phyloP scores from a whole-genome alignment of 352 stramenopile species.

The Nothophytophthora sp. region DNA sequence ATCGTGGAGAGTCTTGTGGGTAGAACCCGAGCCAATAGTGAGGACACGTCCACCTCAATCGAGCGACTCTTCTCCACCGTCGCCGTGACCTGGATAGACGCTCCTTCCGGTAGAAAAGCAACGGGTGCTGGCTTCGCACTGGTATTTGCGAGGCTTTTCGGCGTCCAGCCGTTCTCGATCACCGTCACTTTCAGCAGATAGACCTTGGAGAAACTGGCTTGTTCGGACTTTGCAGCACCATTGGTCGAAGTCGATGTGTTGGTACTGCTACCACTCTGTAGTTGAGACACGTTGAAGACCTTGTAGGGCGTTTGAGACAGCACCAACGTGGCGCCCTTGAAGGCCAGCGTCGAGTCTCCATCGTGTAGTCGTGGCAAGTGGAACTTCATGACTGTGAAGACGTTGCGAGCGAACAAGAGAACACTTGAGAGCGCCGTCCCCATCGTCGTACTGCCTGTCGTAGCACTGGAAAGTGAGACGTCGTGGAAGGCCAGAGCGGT shows the following conservation, averaged over 20 bases:
- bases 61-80: constrained; percentile 48
- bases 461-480: constrained; percentile 32
- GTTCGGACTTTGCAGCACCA: neutral
- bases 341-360: constrained; percentile 41
- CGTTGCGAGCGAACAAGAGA: constrained; percentile 45
- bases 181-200: constrained; percentile 50
- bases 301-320: constrained; percentile 73
- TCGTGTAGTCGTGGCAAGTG: constrained; percentile 54
- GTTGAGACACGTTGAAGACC: constrained; percentile 51
- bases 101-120: constrained; percentile 16
- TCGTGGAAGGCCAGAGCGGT: constrained; percentile 59
- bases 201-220: constrained; percentile 38
- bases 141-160: constrained; percentile 17
- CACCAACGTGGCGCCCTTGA: constrained; percentile 33
- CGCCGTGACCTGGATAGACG: constrained; percentile 38
- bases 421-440: constrained; percentile 33
- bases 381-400: constrained; percentile 68
- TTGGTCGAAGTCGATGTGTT: constrained; percentile 2
- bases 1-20: constrained; percentile 40
- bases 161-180: constrained; percentile 55
- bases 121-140: constrained; percentile 12
- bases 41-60: constrained; percentile 54
- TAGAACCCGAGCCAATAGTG: constrained; percentile 38
- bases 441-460: constrained; percentile 5
- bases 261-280: constrained; percentile 5